Evolutionary conservation across 768 basidiomycete genomes (phyloP), one percentile per base, ranked within the genome.

Genomic region (Lactarius hengduanensis): DNA sequence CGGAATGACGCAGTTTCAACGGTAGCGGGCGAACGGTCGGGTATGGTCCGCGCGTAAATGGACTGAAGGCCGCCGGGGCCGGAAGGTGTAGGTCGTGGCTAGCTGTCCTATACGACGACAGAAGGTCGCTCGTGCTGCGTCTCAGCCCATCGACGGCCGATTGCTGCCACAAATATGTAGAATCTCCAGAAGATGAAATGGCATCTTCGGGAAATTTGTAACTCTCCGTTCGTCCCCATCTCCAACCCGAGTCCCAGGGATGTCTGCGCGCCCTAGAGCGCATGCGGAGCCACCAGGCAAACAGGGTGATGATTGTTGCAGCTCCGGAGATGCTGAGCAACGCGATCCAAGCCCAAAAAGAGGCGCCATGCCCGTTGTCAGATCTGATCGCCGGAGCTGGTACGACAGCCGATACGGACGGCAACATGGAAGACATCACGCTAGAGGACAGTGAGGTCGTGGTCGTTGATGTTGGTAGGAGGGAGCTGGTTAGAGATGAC

Each of bases 281-380:
- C 18, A 67, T 70, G 28, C 75, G 74, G 11, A 72, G 59, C 69
- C 72, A 72, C 72, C 74, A 76, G 8, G 62, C 43, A 20, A 73
- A 41, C 30, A 75, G 47, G 0, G 72, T 69, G 2, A 74, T 63
- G 41, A 75, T 13, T 20, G 71, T 57, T 8, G 69, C 73, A 7
- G 67, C 36, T 7, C 43, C 71, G 3, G 72, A 71, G 4, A 76
- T 64, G 15, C 63, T 59, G 4, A 70, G 67, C 22, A 76, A 67
- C 4, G 74, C 73, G 34, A 76, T 71, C 3, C 72, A 73, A 32
- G 69, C 58, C 57, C 72, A 72, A 55, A 73, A 65, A 20, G 68
- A 59, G 22, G 69, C 68, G 16, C 61, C 59, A 15, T 70, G 62
- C 5, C 65, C n/a, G 4, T 47, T 56, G 10, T 36, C 20, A 16